A percentile compares a stretch with the other conserved stretches of the same genome.
These are phyloP conservation scores for Camellia japonica DNA, from an alignment of 148 eudicot species.

Conservation along the genomic window DNA sequence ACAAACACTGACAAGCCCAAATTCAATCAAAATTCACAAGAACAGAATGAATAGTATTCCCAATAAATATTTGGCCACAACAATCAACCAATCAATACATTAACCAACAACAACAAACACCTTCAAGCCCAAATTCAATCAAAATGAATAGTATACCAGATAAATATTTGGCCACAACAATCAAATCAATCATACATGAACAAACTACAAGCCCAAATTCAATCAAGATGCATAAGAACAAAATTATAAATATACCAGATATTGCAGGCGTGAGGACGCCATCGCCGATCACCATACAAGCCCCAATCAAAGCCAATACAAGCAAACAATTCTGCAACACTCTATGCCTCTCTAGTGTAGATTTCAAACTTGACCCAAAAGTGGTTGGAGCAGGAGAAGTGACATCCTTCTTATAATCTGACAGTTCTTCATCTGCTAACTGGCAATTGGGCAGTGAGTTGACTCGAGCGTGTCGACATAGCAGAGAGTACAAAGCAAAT, in stretches of 20 bases:
- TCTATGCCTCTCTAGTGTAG: constrained; percentile 64
- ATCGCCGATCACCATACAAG: constrained; percentile 61
- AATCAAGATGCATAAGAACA: background rate
- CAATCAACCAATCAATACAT: background rate
- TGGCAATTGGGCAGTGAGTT: constrained; percentile 85
- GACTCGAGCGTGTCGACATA: constrained; percentile 84
- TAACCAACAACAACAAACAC: background rate
- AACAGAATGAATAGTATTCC: constrained; percentile 11
- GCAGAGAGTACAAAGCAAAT: constrained; percentile 81
- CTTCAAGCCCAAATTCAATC: background rate
- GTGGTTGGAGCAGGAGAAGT: constrained; percentile 25
- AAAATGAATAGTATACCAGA: background rate
- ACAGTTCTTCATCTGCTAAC: constrained; percentile 78
- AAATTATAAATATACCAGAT: constrained; percentile 47
- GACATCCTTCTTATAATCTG: constrained; percentile 63
- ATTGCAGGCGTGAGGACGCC: constrained; percentile 83
- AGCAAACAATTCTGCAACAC: constrained; percentile 73
- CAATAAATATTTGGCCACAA: background rate
- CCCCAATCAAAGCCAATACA: constrained; percentile 48
- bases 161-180: too few relatives aligned
- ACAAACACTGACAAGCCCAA: background rate
- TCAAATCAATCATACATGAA: too few relatives aligned
- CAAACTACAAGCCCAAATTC: too few relatives aligned
- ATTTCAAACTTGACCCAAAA: constrained; percentile 63
- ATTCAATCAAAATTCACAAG: background rate